Conservation (phyloP, 345 rosid genomes). For the Citrus maxima region DNA sequence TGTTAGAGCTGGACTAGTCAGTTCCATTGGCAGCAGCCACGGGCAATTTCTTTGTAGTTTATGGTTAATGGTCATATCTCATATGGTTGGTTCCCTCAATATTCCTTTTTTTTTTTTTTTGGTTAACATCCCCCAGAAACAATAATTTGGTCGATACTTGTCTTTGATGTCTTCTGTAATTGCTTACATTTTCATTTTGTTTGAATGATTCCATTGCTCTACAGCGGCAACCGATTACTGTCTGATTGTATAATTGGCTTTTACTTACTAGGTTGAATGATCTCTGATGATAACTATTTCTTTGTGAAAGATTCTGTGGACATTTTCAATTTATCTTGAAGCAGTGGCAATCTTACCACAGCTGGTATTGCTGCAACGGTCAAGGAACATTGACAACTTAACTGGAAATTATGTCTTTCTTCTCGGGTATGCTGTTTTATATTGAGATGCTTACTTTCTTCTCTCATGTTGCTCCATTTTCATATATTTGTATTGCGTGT, state of each 20-base stretch:
- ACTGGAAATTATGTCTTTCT: constrained; percentile 47
- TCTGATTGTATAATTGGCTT: neutral
- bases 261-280: neutral
- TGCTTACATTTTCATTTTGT: neutral
- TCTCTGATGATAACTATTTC: neutral
- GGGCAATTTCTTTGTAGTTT: neutral
- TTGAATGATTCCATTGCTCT: neutral
- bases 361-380: constrained; percentile 44
- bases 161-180: neutral
- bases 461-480: neutral
- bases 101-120: neutral
- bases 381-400: constrained; percentile 52
- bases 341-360: constrained; percentile 59
- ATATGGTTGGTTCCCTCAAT: neutral
- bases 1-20: neutral
- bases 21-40: neutral
- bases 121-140: neutral
- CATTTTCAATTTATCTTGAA: constrained; percentile 49
- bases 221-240: neutral
- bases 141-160: neutral
- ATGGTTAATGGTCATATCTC: neutral
- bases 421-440: constrained; percentile 40
- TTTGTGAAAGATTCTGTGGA: constrained; percentile 42
- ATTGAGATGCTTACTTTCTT: neutral
- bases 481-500: neutral